Evolutionary conservation across 257 asterid species (phyloP).

Genomic region (Primulina huaijiensis): DNA sequence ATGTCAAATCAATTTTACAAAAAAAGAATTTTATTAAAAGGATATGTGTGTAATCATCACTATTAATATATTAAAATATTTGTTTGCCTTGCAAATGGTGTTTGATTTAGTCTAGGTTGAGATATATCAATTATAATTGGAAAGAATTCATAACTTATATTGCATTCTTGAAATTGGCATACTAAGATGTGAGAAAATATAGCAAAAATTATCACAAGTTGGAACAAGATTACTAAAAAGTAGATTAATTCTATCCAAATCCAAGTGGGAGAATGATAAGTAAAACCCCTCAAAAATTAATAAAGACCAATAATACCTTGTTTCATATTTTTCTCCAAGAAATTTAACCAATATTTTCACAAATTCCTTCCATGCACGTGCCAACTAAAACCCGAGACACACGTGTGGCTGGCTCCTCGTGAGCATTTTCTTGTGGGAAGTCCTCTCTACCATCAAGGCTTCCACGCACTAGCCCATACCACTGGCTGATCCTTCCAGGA

Average conservation of each 20-base stretch:
- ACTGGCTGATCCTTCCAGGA: slow-evolving; percentile 95
- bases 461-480: slow-evolving; percentile 99
- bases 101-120: background rate
- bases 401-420: slow-evolving; percentile 28
- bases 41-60: slow-evolving; percentile 16
- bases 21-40: slow-evolving; percentile 10
- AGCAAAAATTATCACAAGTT: slow-evolving; percentile 24
- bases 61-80: background rate
- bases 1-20: slow-evolving; percentile 33
- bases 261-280: slow-evolving; percentile 21
- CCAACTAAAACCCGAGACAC: slow-evolving; percentile 23
- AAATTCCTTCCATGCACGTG: slow-evolving; percentile 35
- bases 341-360: slow-evolving; percentile 28
- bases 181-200: background rate
- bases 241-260: slow-evolving; percentile 41
- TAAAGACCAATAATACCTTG: slow-evolving; percentile 26
- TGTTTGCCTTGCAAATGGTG: background rate
- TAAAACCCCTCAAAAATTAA: background rate
- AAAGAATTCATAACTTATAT: background rate
- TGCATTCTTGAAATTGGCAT: background rate
- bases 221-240: slow-evolving; percentile 29
- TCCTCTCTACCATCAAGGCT: slow-evolving; percentile 38
- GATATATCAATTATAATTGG: background rate
- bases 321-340: slow-evolving; percentile 27
- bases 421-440: slow-evolving; percentile 25